Evolutionary conservation across 768 basidiomycete species (phyloP), one percentile per base, ranked within the genome.

Genomic region (Tricholomella constricta): DNA sequence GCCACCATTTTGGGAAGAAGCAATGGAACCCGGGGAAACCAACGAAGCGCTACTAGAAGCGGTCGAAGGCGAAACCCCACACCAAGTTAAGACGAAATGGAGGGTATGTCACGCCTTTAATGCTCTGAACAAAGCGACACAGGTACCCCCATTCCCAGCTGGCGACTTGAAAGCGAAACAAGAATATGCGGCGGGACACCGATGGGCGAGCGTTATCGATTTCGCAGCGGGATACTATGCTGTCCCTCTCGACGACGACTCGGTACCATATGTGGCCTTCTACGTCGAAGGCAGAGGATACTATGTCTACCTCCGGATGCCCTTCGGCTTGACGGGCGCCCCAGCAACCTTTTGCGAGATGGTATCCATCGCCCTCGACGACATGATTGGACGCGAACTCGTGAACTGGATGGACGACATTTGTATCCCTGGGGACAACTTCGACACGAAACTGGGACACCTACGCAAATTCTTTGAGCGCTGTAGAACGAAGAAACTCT

Each of bases 371-470:
- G 25, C 36, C 1, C 35, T 73, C 2, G 48, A 65, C 2, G 69
- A 71, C 36, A 26, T 72, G 6, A 48, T 72, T 0, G 62, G 2
- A 41, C 56, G 2, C 23, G 41, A 4, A 45, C 52, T 74, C 17
- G 69, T 74, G 41, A 51, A 69, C 4, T 75, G 73, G 19, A 69
- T 78, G 0, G 73, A 78, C 38, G 71, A 79, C 45, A 65, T 71
- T 0, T 69, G 64, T 0, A 34, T 65, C 3, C 64, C 68, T 14
- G 69, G 55, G 1, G 65, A 77, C 55, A 45, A 38, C 0, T 75
- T 77, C 46, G 59, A 68, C 2, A 59, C 59, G 17, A 58, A 59
- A 23, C 22, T 72, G 22, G 1, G 3, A 60, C n/a, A 66, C 0
- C 45, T 77, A 6, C 25, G 53, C 0, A 29, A 27, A 0, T 45